Conservation (phyloP, 805 yeast genomes). For the Grigorovia yakushimaensis region DNA sequence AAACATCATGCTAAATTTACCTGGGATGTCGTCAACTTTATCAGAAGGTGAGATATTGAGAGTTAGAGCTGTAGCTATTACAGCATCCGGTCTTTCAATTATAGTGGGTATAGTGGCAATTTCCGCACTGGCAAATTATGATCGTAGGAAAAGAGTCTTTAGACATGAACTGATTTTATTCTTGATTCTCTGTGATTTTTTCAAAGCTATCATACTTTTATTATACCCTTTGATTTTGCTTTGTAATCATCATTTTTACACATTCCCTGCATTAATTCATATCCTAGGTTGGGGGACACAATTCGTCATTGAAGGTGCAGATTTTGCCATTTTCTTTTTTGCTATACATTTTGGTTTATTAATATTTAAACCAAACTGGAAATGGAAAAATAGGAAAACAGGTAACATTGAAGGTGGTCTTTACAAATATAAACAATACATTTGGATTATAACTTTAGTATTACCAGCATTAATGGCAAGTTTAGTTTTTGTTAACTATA, state of each 20-base stretch:
- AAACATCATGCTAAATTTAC: conserved; percentile 25
- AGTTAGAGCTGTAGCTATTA: conserved; percentile 36
- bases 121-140: conserved; percentile 52
- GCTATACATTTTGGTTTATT: conserved; percentile 74
- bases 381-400: conserved; percentile 30
- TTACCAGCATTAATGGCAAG: conserved; percentile 62
- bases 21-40: conserved; percentile 27
- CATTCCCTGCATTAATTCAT: conserved; percentile 43
- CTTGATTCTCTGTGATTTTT: conserved; percentile 59
- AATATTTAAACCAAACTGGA: conserved; percentile 53
- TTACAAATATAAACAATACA: conserved; percentile 43
- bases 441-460: conserved; percentile 48
- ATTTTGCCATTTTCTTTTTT: conserved; percentile 68
- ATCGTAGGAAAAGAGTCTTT: conserved; percentile 52
- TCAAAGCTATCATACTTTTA: conserved; percentile 60
- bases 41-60: conserved; percentile 9
- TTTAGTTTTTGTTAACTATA: conserved; percentile 49
- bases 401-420: conserved; percentile 65
- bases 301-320: conserved; percentile 75
- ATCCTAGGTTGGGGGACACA: conserved; percentile 77
- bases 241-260: conserved; percentile 35
- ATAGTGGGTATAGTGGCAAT: conserved; percentile 49
- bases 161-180: conserved; percentile 62
- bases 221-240: conserved; percentile 58
- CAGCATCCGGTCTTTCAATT: conserved; percentile 42